Conservation (phyloP, 257 asterid species). For the Penstemon eatonii region DNA sequence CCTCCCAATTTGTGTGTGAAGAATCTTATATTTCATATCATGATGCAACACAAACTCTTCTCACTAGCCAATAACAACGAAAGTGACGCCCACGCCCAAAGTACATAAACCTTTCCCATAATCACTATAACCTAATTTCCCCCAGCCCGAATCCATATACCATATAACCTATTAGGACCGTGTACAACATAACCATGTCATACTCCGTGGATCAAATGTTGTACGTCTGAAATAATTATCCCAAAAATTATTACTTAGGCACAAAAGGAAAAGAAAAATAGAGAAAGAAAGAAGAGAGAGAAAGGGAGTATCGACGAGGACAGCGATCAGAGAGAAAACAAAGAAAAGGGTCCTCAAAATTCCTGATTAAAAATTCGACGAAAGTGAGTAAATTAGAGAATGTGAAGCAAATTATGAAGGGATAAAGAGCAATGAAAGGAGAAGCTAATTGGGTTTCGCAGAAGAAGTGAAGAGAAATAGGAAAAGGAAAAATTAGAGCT, state of each 20-base stretch:
- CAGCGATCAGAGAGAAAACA: conserved; percentile 49
- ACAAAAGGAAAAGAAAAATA: conserved; percentile 30
- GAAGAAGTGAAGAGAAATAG: conserved; percentile 33
- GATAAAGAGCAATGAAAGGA: conserved; percentile 39
- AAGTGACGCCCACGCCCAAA: too few relatives aligned
- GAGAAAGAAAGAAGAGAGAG: conserved; percentile 43
- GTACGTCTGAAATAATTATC: conserved; percentile 31
- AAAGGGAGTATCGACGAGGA: conserved; percentile 41
- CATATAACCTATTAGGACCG: conserved; percentile 11
- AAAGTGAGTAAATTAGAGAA: conserved; percentile 36
- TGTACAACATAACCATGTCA: conserved; percentile 24
- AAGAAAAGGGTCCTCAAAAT: conserved; percentile 49
- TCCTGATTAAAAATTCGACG: conserved; percentile 38
- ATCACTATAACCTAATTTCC: neutral
- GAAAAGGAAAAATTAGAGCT: conserved; percentile 29
- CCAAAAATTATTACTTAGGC: conserved; percentile 37
- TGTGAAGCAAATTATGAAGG: conserved; percentile 43
- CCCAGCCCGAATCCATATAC: neutral
- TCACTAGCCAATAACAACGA: too few relatives aligned
- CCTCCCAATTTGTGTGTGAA: neutral
- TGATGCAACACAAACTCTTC: too few relatives aligned
- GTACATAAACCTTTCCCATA: too few relatives aligned
- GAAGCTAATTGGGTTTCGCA: conserved; percentile 41
- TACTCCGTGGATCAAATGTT: conserved; percentile 31
- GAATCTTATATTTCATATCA: neutral